phyloP scores from a whole-genome alignment of 805 yeast species.

The Dipodascus albidus region DNA sequence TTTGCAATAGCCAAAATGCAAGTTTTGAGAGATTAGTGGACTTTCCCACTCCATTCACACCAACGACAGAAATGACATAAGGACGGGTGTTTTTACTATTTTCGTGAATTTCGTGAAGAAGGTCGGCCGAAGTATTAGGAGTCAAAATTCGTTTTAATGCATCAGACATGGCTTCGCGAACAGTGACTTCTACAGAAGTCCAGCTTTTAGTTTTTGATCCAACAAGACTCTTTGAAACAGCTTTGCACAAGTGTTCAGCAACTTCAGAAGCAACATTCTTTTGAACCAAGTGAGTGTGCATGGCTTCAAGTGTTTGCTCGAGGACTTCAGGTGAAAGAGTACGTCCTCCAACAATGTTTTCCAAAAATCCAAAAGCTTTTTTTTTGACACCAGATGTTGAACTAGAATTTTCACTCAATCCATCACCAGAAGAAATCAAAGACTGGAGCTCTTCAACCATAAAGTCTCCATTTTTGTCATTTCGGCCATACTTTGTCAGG shows the following conservation, averaged over 20 bases:
- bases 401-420: slow-evolving; percentile 32
- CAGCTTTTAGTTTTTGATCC: slow-evolving; percentile 65
- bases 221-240: slow-evolving; percentile 55
- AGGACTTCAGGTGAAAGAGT: slow-evolving; percentile 54
- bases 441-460: slow-evolving; percentile 45
- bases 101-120: slow-evolving; percentile 66
- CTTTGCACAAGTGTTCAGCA: slow-evolving; percentile 57
- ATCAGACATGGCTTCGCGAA: slow-evolving; percentile 48
- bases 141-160: slow-evolving; percentile 60
- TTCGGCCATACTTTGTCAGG: slow-evolving; percentile 29
- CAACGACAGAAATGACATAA: slow-evolving; percentile 93
- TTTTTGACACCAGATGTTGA: slow-evolving; percentile 13
- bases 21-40: slow-evolving; percentile 89
- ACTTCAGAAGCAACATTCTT: slow-evolving; percentile 90
- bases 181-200: slow-evolving; percentile 64
- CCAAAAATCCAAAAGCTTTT: slow-evolving; percentile 42
- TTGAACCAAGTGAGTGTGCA: slow-evolving; percentile 66
- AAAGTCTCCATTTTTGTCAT: slow-evolving; percentile 45
- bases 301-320: slow-evolving; percentile 47
- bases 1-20: slow-evolving; percentile 92
- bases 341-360: slow-evolving; percentile 57
- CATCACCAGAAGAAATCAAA: slow-evolving; percentile 24
- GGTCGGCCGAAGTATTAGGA: slow-evolving; percentile 82
- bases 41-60: slow-evolving; percentile 97
- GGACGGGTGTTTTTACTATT: slow-evolving; percentile 37